phyloP scores from a whole-genome alignment of 1,139 yeast species.

The Taphrina deformans region DNA sequence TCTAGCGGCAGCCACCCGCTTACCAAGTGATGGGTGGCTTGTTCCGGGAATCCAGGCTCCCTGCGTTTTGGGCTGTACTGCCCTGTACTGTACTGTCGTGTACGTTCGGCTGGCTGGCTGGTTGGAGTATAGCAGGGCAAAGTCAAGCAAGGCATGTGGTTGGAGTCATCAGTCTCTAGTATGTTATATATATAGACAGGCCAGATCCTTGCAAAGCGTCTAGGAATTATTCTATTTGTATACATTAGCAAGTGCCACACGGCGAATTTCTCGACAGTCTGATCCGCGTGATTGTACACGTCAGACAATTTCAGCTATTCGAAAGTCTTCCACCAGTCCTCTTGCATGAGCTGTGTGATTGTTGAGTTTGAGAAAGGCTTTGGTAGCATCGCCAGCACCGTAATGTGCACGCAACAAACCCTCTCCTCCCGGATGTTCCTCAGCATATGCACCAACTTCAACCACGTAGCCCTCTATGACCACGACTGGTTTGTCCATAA shows the following conservation, averaged over 20 bases:
- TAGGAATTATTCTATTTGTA: neutral
- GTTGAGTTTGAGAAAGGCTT: conserved; percentile 97
- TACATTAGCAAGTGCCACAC: no score
- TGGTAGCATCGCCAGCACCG: conserved; percentile 96
- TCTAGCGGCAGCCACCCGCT: neutral
- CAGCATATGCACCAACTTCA: conserved; percentile 77
- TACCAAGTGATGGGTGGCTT: neutral
- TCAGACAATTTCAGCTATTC: conserved; percentile 69
- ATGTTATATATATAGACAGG: no score
- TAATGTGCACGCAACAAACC: conserved; percentile 79
- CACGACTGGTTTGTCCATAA: conserved; percentile 63
- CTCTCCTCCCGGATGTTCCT: conserved; percentile 97
- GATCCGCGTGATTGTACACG: neutral
- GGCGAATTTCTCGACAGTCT: no score
- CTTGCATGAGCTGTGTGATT: conserved; percentile 97
- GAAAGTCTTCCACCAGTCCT: conserved; percentile 89
- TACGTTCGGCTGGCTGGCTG: no score
- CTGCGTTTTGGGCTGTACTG: no score
- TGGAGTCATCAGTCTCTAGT: no score
- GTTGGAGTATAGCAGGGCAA: no score
- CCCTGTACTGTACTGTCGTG: no score
- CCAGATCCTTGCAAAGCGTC: no score
- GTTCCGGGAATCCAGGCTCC: no score
- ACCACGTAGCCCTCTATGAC: conserved; percentile 93
- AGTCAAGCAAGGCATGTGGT: no score